phyloP scores from a whole-genome alignment of 2,329 filamentous ascomycete genomes.

The Clonostachys solani region DNA sequence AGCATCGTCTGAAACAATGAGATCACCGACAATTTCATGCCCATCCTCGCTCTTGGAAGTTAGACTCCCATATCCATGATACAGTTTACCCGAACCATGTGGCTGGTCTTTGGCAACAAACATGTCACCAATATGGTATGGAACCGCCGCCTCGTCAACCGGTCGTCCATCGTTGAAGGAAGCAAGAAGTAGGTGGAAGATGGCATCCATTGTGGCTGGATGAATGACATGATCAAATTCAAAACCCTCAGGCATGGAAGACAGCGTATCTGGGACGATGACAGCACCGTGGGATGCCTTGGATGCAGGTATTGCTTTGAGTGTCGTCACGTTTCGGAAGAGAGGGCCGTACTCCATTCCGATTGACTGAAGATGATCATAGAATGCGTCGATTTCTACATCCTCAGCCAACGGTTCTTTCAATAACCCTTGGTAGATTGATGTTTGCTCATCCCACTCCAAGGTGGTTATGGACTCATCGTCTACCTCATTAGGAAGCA shows the following conservation, averaged over 20 bases:
- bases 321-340: conserved; percentile 6
- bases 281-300: conserved; percentile 1
- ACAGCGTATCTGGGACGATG: conserved; percentile 7
- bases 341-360: conserved; percentile 9
- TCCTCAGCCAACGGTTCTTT: background rate
- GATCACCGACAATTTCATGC: conserved; percentile 1
- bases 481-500: conserved; percentile 2
- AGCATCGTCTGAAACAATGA: conserved; percentile 5
- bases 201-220: conserved; percentile 21
- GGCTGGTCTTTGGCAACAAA: conserved; percentile 4
- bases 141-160: conserved; percentile 4
- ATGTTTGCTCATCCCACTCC: background rate
- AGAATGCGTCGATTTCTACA: conserved; percentile 7
- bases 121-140: conserved; percentile 2
- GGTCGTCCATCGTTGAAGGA: background rate
- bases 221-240: conserved; percentile 22
- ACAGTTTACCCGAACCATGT: background rate
- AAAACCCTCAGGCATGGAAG: conserved; percentile 19
- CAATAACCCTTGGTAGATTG: background rate
- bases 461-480: background rate
- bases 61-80: conserved; percentile 1
- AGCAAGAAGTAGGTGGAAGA: conserved; percentile 4
- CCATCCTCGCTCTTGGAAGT: background rate
- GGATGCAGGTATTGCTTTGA: conserved; percentile 1
- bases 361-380: conserved; percentile 4